Evolutionary conservation across 371 early-diverging fungal genomes (phyloP), one percentile per base, ranked within the genome.

Genomic region (Sporodiniella umbellata): DNA sequence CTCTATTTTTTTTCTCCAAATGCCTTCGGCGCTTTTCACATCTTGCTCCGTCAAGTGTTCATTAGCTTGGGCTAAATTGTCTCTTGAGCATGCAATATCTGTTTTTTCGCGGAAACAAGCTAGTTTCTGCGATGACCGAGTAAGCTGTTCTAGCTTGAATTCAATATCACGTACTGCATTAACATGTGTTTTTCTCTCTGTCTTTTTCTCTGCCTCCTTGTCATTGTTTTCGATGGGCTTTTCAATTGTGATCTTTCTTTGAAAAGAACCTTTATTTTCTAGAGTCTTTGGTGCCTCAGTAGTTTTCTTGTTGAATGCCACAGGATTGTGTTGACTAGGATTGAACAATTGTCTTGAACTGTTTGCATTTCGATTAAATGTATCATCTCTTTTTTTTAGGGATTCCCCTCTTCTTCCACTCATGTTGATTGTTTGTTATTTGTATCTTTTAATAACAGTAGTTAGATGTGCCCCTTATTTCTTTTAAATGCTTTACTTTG

Each of bases 1-100:
- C 0, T 66, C 44, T 33, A 67, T 71, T 28, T 73, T 77, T 38
- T 68, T 50, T 21, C 42, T 63, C 73, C 71, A 72, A 12, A 66
- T 17, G 4, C 33, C 44, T 8, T 54, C 55, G 7, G 61, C 66
- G 3, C 51, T 45, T 12, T 33, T 12, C 42, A 67, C 24, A 33
- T 75, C 68, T 28, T 42, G 43, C 8, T 55, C 61, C 14, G 49
- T 54, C 22, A 48, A 28, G 42, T 11, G 10, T 1, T 2, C 4
- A 45, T 45, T 21, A 56, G 25, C 17, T 21, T 33, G 2, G 44
- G 10, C 7, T 21, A 35, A 4, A 12, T n/a, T 45, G 12, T 37
- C 15, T 38, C 14, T 23, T 33, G 45, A 26, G 15, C 31, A 28
- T 25, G 11, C 42, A 17, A 18, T 26, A n/a, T 45, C 25, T 21